A percentile compares a stretch with the other conserved stretches of the same genome.
Evolutionary conservation across 2,329 filamentous ascomycete species (phyloP).

Genomic region (Neopestalotiopsis sp.): DNA sequence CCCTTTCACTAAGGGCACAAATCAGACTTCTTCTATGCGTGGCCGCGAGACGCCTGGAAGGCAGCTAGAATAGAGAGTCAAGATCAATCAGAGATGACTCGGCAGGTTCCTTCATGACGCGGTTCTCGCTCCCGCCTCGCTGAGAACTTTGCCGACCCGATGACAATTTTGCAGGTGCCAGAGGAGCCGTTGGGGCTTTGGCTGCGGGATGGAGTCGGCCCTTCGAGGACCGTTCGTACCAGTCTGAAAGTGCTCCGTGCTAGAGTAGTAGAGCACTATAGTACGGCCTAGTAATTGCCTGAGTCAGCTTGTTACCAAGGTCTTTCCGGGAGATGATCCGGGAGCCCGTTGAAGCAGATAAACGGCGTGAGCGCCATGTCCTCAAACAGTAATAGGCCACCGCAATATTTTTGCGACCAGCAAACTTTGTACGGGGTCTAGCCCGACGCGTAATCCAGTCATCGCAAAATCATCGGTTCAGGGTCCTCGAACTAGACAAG

Average conservation of each 20-base stretch:
- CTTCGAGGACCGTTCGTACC: background rate
- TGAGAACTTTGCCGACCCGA: constrained; percentile 1
- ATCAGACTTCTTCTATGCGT: background rate
- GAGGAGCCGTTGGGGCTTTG: background rate
- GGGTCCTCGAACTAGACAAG: background rate
- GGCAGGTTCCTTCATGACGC: background rate
- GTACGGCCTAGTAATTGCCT: background rate
- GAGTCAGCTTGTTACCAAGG: background rate
- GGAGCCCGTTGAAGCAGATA: background rate
- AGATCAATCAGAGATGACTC: background rate
- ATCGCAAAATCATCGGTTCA: background rate
- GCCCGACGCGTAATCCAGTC: background rate
- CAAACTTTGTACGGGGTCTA: background rate
- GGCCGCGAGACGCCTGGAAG: background rate
- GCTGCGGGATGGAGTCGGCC: background rate
- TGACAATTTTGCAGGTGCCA: background rate
- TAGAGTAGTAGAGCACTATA: background rate
- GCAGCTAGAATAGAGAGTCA: background rate
- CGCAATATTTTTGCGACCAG: background rate
- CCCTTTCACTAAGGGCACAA: background rate
- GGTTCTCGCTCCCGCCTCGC: background rate
- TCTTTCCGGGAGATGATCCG: background rate
- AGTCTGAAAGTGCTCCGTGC: background rate
- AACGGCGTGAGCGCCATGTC: background rate
- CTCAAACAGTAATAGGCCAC: background rate